Base-by-base conservation (phyloP, 2,329 filamentous ascomycete species). In the Fusarium sp. region DNA sequence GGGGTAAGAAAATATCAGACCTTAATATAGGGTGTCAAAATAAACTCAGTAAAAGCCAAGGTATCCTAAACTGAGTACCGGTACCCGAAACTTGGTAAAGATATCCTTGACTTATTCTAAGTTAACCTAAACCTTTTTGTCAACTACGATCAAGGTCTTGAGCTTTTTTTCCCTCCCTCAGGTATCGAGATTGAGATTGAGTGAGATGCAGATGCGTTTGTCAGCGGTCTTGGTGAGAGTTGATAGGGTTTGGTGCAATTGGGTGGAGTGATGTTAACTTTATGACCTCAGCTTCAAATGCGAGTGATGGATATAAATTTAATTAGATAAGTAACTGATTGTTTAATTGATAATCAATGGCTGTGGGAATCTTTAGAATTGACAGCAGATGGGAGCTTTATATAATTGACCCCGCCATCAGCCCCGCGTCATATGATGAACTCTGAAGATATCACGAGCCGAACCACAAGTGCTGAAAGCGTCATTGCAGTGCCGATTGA, bases 391-490 rank as follows among this genome's bases (percentile, higher is more conserved):
- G 12, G 22, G 16, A 50, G 28, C 36, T 54, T 60, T 58, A 45
- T 59, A 16, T 16, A 56, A 36, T 42, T 36, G 65, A 76, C 75
- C 74, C 75, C 74, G 72, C 74, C 68, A 73, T 69, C 61, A 68
- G 50, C 61, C 70, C 74, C 75, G 71, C 75, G 73, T 77, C 75
- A 77, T 77, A 62, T 54, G 67, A 68, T 51, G 59, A 74, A 59
- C 50, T 62, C 13, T 70, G 36, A 31, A 18, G 59, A 31, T 39
- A 64, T 68, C 70, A 66, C 67, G 64, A 63, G 68, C 38, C 26
- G 39, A 54, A 48, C 20, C 35, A 10, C 20, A 14, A 48, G 35
- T 24, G 16, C 24, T 30, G 33, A 35, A 41, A 57, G 31, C 22
- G 28, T 36, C 30, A 56, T 56, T 30, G 24, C 24, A 20, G 55